phyloP scores from a whole-genome alignment of 306 rosid genomes.

The Cicer cuneatum region DNA sequence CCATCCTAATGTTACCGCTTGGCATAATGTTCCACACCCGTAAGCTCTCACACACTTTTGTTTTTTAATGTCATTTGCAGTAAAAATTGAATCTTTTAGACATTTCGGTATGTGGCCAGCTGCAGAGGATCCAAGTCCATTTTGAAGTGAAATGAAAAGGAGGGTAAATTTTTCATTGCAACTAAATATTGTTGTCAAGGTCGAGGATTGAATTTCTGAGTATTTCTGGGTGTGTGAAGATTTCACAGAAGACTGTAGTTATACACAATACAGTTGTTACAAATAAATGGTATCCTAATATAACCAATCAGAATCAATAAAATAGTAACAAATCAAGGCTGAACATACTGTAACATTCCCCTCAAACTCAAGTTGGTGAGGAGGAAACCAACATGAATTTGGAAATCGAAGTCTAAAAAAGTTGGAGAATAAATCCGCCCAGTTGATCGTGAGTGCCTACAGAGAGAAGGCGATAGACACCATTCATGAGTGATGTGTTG shows the following conservation, averaged over 20 bases:
- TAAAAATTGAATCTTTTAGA: neutral
- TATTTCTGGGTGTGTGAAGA: neutral
- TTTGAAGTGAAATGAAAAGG: slow-evolving; percentile 1
- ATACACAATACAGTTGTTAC: neutral
- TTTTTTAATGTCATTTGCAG: slow-evolving; percentile 36
- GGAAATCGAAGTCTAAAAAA: slow-evolving; percentile 3
- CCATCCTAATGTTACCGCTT: slow-evolving; percentile 81
- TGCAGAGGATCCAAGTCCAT: neutral
- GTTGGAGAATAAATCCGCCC: neutral
- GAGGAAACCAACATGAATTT: neutral
- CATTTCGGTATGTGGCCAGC: neutral
- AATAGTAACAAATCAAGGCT: neutral
- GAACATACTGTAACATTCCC: neutral
- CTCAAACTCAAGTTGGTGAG: neutral
- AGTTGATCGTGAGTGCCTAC: neutral
- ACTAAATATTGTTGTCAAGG: neutral
- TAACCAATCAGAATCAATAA: slow-evolving; percentile 1
- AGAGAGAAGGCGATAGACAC: neutral
- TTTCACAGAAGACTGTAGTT: neutral
- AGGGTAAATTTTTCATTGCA: neutral
- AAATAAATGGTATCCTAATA: neutral
- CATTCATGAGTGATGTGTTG: neutral
- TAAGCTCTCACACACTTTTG: slow-evolving; percentile 48
- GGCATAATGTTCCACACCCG: slow-evolving; percentile 97
- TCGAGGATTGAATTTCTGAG: neutral